Evolutionary conservation across 2,329 filamentous ascomycete genomes (phyloP).

Genomic region (Xenosphaeropsis pyriputrescens): DNA sequence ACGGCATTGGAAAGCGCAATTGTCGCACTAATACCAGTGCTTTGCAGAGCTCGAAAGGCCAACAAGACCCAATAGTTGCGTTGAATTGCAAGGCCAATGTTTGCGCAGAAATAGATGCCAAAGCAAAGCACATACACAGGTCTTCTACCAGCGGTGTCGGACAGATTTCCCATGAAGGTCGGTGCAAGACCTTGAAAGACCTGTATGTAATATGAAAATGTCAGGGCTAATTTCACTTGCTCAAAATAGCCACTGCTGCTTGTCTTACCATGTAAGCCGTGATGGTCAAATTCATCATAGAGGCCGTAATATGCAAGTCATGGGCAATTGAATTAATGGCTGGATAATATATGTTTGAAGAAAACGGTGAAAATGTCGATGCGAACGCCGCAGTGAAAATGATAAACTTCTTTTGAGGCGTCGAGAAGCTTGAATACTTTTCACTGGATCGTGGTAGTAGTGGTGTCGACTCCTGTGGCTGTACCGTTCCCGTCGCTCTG

Average conservation of each 20-base stretch:
- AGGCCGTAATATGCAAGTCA: conserved; percentile 4
- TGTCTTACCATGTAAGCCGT: conserved; percentile 2
- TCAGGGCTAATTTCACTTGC: conserved; percentile 24
- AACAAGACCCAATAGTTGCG: conserved; percentile 30
- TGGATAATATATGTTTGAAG: conserved; percentile 7
- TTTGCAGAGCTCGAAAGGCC: conserved; percentile 34
- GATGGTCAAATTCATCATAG: conserved; percentile 6
- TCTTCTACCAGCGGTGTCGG: conserved; percentile 29
- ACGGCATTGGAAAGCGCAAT: conserved; percentile 27
- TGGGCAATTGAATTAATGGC: conserved; percentile 5
- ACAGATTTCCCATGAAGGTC: conserved; percentile 35
- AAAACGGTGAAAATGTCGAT: conserved; percentile 6
- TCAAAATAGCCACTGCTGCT: conserved; percentile 16
- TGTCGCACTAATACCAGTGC: conserved; percentile 29
- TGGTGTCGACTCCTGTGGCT: no score
- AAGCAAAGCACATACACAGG: conserved; percentile 21
- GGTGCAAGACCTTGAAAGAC: conserved; percentile 43
- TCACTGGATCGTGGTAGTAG: no score
- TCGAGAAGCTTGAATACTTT: not conserved
- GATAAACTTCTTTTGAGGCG: not conserved
- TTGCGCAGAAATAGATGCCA: conserved; percentile 28
- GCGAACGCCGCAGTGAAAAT: conserved; percentile 3
- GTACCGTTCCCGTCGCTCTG: no score
- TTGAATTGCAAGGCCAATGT: conserved; percentile 27
- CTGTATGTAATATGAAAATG: conserved; percentile 12